These are phyloP conservation scores for Apiospora kogelbergensis DNA, from an alignment of 2,329 filamentous ascomycete genomes.

Conservation along the genomic window DNA sequence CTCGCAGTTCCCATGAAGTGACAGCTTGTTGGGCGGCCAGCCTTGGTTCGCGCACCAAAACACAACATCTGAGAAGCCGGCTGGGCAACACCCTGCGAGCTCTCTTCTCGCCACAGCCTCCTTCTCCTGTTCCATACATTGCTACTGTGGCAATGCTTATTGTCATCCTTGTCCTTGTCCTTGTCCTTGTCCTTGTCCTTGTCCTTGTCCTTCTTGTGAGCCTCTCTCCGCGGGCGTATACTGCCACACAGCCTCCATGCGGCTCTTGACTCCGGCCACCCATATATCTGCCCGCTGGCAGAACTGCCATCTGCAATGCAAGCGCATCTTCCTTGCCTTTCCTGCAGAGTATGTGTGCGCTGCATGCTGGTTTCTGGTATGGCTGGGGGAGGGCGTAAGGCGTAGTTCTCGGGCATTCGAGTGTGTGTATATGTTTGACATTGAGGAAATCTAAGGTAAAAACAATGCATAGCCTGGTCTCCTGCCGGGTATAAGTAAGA, in stretches of 20 bases:
- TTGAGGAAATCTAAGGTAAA: not conserved
- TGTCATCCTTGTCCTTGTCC: not conserved
- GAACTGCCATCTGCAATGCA: not conserved
- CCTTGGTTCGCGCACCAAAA: not conserved
- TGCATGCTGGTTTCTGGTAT: not conserved
- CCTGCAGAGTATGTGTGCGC: not conserved
- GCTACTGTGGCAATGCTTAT: too few species aligned
- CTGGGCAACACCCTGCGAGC: not conserved
- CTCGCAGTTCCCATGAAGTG: not conserved
- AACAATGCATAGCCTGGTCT: not conserved
- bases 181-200: not conserved
- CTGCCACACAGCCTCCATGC: not conserved
- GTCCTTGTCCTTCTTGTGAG: not conserved
- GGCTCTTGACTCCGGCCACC: not conserved
- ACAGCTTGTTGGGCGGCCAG: not conserved
- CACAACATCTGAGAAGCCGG: not conserved
- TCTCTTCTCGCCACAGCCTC: not conserved
- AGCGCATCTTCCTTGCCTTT: not conserved
- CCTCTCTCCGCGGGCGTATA: not conserved
- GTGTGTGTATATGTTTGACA: not conserved
- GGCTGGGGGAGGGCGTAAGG: not conserved
- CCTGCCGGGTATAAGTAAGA: not conserved
- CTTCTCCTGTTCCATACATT: not conserved
- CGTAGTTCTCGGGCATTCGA: not conserved
- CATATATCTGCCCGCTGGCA: not conserved